Evolutionary conservation across 2,329 filamentous ascomycete genomes (phyloP).

Genomic region (Diplodia scrobiculata): DNA sequence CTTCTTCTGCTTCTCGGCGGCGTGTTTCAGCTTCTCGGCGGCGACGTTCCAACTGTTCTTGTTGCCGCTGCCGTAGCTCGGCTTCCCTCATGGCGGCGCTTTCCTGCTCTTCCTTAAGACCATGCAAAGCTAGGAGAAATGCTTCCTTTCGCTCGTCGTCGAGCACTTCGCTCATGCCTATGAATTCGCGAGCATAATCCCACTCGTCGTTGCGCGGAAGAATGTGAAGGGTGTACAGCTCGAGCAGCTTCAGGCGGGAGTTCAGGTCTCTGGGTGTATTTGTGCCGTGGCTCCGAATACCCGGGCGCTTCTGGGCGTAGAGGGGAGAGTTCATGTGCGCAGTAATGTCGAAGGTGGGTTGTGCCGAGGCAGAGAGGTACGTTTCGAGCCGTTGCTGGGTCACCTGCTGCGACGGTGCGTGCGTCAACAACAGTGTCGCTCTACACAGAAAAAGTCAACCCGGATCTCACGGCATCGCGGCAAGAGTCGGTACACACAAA

Average conservation of each 20-base stretch:
- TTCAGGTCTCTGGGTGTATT: slow-evolving; percentile 83
- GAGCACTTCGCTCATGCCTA: slow-evolving; percentile 78
- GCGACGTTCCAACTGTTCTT: slow-evolving; percentile 57
- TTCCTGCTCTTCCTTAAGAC: slow-evolving; percentile 79
- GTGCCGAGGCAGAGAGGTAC: slow-evolving; percentile 77
- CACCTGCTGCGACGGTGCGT: slow-evolving; percentile 76
- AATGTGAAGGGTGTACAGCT: slow-evolving; percentile 92
- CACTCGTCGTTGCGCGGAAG: slow-evolving; percentile 92
- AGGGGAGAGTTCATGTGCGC: slow-evolving; percentile 59
- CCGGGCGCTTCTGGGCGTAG: slow-evolving; percentile 39
- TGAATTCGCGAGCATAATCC: slow-evolving; percentile 93
- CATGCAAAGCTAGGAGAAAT: slow-evolving; percentile 82
- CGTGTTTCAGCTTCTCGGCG: slow-evolving; percentile 47
- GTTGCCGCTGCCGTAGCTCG: slow-evolving; percentile 63
- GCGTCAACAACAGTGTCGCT: slow-evolving; percentile 85
- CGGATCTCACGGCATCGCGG: background rate
- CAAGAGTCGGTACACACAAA: slow-evolving; percentile 55
- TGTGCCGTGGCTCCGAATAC: slow-evolving; percentile 60
- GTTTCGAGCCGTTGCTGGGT: slow-evolving; percentile 88
- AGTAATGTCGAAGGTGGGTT: slow-evolving; percentile 71
- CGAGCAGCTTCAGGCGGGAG: slow-evolving; percentile 84
- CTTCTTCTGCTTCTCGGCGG: slow-evolving; percentile 46
- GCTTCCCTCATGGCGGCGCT: slow-evolving; percentile 66
- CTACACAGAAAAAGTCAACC: slow-evolving; percentile 51
- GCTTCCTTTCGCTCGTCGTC: slow-evolving; percentile 90